Conservation (phyloP, 225 moss, liverwort and hornwort genomes). For the Bryum argenteum region DNA sequence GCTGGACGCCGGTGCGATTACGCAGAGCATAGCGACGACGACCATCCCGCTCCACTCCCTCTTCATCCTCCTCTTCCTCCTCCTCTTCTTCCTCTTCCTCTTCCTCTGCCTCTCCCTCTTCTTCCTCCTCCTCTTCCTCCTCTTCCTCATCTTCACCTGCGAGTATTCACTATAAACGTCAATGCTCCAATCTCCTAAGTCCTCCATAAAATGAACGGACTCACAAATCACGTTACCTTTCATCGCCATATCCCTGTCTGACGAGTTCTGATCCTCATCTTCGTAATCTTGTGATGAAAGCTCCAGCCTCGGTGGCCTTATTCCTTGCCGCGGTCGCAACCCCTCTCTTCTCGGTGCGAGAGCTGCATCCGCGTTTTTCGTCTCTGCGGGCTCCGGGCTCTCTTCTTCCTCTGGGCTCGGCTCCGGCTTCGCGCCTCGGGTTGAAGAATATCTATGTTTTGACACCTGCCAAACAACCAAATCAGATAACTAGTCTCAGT, state of each 20-base stretch:
- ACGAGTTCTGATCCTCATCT: constrained; percentile 63
- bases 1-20: constrained; percentile 82
- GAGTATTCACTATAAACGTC: not conserved
- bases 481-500: constrained; percentile 1
- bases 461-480: constrained; percentile 41
- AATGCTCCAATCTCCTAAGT: constrained; percentile 11
- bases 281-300: constrained; percentile 68
- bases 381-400: constrained; percentile 63
- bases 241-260: constrained; percentile 56
- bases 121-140: constrained; percentile 47
- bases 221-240: too few relatives aligned
- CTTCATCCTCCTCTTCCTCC: constrained; percentile 75
- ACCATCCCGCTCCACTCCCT: constrained; percentile 71
- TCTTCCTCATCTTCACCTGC: constrained; percentile 24
- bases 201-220: too few relatives aligned
- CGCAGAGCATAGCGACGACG: constrained; percentile 82
- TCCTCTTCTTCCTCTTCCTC: constrained; percentile 57
- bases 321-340: constrained; percentile 66
- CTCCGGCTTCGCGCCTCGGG: constrained; percentile 51
- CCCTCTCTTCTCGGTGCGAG: constrained; percentile 76
- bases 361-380: constrained; percentile 54
- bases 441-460: constrained; percentile 50
- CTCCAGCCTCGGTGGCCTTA: constrained; percentile 61
- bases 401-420: constrained; percentile 62
- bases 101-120: constrained; percentile 42